Evolutionary conservation across 1,284 basidiomycete species (phyloP).

Genomic region (Apiotrichum domesticum): DNA sequence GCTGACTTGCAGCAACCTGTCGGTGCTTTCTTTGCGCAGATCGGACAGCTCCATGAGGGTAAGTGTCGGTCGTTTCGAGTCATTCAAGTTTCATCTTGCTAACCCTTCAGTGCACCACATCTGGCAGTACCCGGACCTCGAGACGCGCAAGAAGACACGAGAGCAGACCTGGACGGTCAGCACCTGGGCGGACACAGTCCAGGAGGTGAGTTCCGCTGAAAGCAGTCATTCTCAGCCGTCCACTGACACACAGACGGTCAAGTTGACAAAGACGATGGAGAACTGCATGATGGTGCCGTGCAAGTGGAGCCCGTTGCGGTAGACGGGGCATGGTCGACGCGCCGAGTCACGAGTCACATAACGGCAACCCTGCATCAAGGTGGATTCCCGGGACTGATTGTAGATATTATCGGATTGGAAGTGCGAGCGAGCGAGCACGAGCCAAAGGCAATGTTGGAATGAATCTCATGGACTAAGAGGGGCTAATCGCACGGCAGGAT

Average conservation of each 20-base stretch:
- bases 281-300: conserved; percentile 42
- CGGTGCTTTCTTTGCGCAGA: conserved; percentile 90
- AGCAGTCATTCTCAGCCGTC: not conserved
- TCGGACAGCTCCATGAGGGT: conserved; percentile 72
- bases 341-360: too few species aligned
- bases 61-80: not conserved
- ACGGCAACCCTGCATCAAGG: not conserved
- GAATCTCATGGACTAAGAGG: not conserved
- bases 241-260: conserved; percentile 34
- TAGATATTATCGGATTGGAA: too few species aligned
- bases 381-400: not conserved
- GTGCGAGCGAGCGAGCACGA: too few species aligned
- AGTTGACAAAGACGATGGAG: conserved; percentile 41
- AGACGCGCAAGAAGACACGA: conserved; percentile 70
- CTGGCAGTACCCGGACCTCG: conserved; percentile 87
- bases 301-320: conserved; percentile 41
- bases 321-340: not conserved
- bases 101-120: conserved; percentile 67
- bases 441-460: not conserved
- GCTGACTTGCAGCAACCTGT: conserved; percentile 56
- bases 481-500: not conserved
- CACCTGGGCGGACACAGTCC: conserved; percentile 89
- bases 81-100: not conserved
- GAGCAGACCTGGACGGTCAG: conserved; percentile 88
- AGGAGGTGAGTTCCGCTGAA: conserved; percentile 58